Percentiles rank a stretch among this genome's conserved stretches.
phyloP scores from a whole-genome alignment of 2,329 filamentous ascomycete species.

The Arthroderma sp. region DNA sequence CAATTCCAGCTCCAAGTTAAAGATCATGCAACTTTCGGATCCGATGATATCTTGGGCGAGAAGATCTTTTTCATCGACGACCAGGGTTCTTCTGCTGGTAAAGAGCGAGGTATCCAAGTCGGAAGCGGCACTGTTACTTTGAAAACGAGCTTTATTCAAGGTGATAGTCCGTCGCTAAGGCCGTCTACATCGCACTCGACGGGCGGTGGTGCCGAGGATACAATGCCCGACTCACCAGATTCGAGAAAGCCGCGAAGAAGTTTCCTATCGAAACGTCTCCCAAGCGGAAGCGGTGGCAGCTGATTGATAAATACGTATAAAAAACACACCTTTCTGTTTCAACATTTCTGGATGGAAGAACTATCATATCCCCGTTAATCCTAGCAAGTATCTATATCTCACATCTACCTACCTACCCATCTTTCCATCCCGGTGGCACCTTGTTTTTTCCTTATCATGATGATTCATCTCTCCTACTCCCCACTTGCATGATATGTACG shows the following conservation, averaged over 20 bases:
- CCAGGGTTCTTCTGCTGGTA: constrained; percentile 45
- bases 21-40: constrained; percentile 72
- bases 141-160: constrained; percentile 55
- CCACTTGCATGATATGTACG: too few relatives aligned
- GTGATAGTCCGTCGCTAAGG: constrained; percentile 29
- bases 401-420: too few relatives aligned
- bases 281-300: constrained; percentile 12
- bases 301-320: neutral
- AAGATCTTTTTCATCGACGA: constrained; percentile 87
- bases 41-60: constrained; percentile 74
- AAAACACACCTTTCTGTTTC: too few relatives aligned
- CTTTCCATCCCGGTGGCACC: too few relatives aligned
- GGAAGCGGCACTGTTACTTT: constrained; percentile 61
- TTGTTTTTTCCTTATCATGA: too few relatives aligned
- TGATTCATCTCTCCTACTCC: too few relatives aligned
- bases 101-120: constrained; percentile 60
- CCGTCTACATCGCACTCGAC: constrained; percentile 26
- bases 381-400: too few relatives aligned
- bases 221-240: constrained; percentile 24
- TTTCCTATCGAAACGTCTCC: constrained; percentile 33
- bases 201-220: constrained; percentile 14
- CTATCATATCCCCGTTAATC: too few relatives aligned
- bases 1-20: constrained; percentile 79
- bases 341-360: too few relatives aligned
- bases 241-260: constrained; percentile 32